Base-by-base conservation (phyloP, 257 asterid species). In the Solanum sejunctum region DNA sequence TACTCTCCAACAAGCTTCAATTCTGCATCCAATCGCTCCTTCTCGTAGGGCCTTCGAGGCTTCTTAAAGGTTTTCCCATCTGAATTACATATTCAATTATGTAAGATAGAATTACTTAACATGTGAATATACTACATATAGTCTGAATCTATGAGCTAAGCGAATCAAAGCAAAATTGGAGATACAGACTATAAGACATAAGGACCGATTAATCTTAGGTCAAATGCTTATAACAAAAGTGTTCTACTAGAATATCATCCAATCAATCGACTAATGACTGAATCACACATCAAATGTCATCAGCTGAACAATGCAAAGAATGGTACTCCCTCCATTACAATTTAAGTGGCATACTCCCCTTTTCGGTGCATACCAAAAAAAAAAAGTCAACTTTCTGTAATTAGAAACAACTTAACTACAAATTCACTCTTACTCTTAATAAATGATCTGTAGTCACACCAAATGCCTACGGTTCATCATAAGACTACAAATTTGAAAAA, bases 1-100 rank as follows among this genome's bases (percentile, higher is more conserved):
- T 71, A 71, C 55, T 71, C 80, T 71, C 80, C 80, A 9, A 71
- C 80, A 71, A 71, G 80, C 32, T 71, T 71, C 80, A 71, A 71
- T 45, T 71, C 80, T 71, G 80, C 80, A 71, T 71, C 80, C 80
- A 71, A 71, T 23, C 85, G 85, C 85, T 83, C 85, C 67, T 82
- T 82, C 55, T 83, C 85, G n/a, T 83, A 83, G 23, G 85, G 85
- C 69, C 85, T 71, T 15, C 85, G 85, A 8, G 85, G 85, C 81
- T 67, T 64, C 63, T 67, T 83, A 73, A 64, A 83, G 41, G 80
- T 83, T 47, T 83, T 64, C 26, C 84, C 84, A 81, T 81, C 80
- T 71, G 55, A 71, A 71, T 71, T 71, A 43, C 28, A 43, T 18
- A 39, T 17, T 13, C 55, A 41, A 20, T 41, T 69, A 43, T 71